Conservation (phyloP, 352 stramenopile genomes). For the Phytophthora agathidicida region DNA sequence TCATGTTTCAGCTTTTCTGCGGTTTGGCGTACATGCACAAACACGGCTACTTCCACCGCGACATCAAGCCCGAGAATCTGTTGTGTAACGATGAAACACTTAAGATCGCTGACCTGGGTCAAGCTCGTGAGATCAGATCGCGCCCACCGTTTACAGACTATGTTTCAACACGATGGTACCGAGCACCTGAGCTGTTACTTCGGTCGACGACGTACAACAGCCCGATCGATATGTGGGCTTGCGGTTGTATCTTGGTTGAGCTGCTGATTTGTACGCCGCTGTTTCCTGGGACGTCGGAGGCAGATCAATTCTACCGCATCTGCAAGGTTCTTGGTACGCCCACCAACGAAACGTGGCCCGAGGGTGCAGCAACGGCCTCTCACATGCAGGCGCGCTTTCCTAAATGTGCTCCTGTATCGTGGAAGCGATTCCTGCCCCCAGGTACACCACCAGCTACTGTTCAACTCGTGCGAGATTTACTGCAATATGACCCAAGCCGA, state of each 20-base stretch:
- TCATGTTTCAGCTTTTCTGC: conserved; percentile 82
- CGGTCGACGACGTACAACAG: conserved; percentile 77
- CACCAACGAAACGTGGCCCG: conserved; percentile 89
- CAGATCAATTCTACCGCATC: conserved; percentile 97
- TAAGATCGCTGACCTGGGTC: conserved; percentile 79
- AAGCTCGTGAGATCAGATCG: conserved; percentile 77
- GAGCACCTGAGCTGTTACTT: conserved; percentile 73
- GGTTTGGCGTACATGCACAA: conserved; percentile 85
- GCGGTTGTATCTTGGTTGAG: conserved; percentile 85
- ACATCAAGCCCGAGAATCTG: conserved; percentile 86
- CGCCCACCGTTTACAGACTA: conserved; percentile 77
- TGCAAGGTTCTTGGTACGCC: conserved; percentile 92
- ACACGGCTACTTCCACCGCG: conserved; percentile 83
- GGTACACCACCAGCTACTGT: conserved; percentile 68
- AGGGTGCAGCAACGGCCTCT: conserved; percentile 87
- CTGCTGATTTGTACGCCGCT: conserved; percentile 70
- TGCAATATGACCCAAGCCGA: conserved; percentile 92
- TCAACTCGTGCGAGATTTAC: conserved; percentile 88
- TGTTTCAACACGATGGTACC: conserved; percentile 82
- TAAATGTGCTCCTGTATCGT: conserved; percentile 77
- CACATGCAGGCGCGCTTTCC: conserved; percentile 94
- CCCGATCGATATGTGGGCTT: conserved; percentile 85
- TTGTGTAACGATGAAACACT: conserved; percentile 66
- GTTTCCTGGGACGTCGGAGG: conserved; percentile 91
- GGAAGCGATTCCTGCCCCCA: conserved; percentile 74